Percentiles rank a stretch among this genome's conserved stretches.
These are phyloP conservation scores for Calocybe cyanea DNA, from an alignment of 768 basidiomycete species.

Conservation along the genomic window DNA sequence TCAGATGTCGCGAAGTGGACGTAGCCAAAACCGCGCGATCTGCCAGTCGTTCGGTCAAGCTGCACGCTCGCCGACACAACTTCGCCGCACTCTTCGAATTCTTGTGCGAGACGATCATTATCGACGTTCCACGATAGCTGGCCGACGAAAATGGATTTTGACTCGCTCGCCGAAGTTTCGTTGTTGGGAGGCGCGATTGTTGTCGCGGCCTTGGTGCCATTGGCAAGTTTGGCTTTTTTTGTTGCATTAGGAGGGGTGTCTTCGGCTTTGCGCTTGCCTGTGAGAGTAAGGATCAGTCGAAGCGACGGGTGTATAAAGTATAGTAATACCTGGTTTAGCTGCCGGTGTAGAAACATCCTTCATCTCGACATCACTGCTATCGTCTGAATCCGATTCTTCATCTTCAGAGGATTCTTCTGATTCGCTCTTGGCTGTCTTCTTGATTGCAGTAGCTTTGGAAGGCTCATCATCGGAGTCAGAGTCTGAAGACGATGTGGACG, in stretches of 20 bases:
- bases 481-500: conserved; percentile 16
- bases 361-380: conserved; percentile 61
- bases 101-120: conserved; percentile 89
- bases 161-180: conserved; percentile 40
- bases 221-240: conserved; percentile 81
- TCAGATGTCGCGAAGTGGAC: conserved; percentile 70
- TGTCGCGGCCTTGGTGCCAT: conserved; percentile 46
- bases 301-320: conserved; percentile 8
- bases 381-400: conserved; percentile 7
- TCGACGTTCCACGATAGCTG: conserved; percentile 95
- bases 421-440: conserved; percentile 26
- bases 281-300: neutral
- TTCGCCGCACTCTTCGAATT: conserved; percentile 88
- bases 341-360: conserved; percentile 33
- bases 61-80: conserved; percentile 87
- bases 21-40: conserved; percentile 82
- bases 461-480: conserved; percentile 26
- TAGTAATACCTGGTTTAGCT: conserved; percentile 33
- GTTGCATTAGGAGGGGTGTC: conserved; percentile 51
- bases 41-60: conserved; percentile 76
- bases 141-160: conserved; percentile 85
- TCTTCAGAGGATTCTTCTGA: conserved; percentile 29
- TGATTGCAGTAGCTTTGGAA: conserved; percentile 14
- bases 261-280: conserved; percentile 82
- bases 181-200: too few species aligned